Evolutionary conservation across 139 green algal species (phyloP).

Genomic region (Coelastrella sp.): DNA sequence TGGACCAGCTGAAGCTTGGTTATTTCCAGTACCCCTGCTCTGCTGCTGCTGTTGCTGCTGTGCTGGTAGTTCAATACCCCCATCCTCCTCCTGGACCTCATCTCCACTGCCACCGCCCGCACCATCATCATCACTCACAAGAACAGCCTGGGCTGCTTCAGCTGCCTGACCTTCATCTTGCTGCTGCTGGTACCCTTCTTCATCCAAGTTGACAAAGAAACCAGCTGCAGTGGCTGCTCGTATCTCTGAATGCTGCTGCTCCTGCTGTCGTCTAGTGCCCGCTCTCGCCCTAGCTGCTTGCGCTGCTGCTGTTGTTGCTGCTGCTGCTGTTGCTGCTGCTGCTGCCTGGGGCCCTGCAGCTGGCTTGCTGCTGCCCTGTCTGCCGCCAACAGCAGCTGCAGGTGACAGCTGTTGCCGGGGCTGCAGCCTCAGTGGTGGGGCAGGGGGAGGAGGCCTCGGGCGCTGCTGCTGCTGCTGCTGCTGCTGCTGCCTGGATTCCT

Average conservation of each 20-base stretch:
- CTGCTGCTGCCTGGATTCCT: background rate
- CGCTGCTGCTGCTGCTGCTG: conserved; percentile 34
- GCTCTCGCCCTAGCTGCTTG: background rate
- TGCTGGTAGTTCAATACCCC: background rate
- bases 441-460: background rate
- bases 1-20: no score
- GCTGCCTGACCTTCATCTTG: background rate
- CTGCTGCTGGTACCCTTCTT: background rate
- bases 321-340: background rate
- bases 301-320: background rate
- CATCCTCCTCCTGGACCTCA: background rate
- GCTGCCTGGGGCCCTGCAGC: background rate
- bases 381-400: background rate
- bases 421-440: background rate
- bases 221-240: background rate
- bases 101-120: background rate
- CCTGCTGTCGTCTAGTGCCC: background rate
- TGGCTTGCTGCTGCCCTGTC: background rate
- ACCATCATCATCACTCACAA: background rate
- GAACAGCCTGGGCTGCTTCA: background rate
- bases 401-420: background rate
- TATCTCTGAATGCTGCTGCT: conserved; percentile 3
- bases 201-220: conserved; percentile 7
- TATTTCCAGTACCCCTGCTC: background rate
- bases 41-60: conserved; percentile 12